These are phyloP conservation scores for Sclerotiophoma versabilis DNA, from an alignment of 2,329 filamentous ascomycete genomes.

Conservation along the genomic window DNA sequence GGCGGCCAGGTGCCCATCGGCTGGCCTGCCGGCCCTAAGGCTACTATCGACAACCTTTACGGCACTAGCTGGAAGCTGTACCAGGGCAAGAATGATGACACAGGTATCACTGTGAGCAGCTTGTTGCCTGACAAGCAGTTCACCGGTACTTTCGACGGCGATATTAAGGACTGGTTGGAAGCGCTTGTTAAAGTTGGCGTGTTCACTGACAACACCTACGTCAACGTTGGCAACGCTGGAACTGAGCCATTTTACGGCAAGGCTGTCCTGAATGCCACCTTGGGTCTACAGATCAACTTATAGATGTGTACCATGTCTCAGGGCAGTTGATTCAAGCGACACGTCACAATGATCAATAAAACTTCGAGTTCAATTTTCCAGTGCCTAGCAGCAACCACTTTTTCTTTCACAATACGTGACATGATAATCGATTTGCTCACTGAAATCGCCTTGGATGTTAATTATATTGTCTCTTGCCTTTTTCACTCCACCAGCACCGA, in stretches of 20 bases:
- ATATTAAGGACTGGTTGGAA: constrained; percentile 54
- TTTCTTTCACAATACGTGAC: no score
- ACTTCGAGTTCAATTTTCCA: no score
- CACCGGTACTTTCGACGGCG: constrained; percentile 48
- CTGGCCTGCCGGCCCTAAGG: constrained; percentile 36
- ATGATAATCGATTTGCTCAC: no score
- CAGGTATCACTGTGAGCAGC: constrained; percentile 53
- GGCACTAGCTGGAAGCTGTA: constrained; percentile 54
- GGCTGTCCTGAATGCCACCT: constrained; percentile 26
- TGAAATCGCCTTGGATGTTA: no score
- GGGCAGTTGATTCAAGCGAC: no score
- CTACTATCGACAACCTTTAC: constrained; percentile 35
- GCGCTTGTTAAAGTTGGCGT: constrained; percentile 49
- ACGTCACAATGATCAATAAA: no score
- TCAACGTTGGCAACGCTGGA: constrained; percentile 55
- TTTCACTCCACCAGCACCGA: no score
- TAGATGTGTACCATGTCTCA: no score
- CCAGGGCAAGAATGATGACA: constrained; percentile 52
- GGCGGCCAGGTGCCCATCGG: constrained; percentile 56
- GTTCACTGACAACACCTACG: constrained; percentile 48
- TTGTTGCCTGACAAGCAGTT: constrained; percentile 51
- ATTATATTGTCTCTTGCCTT: no score
- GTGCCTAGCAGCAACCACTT: no score
- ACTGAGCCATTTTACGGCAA: constrained; percentile 33
- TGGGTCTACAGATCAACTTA: constrained; percentile 32